Conservation (phyloP, 2,329 filamentous ascomycete genomes). For the Aspergillus carbonarius region DNA sequence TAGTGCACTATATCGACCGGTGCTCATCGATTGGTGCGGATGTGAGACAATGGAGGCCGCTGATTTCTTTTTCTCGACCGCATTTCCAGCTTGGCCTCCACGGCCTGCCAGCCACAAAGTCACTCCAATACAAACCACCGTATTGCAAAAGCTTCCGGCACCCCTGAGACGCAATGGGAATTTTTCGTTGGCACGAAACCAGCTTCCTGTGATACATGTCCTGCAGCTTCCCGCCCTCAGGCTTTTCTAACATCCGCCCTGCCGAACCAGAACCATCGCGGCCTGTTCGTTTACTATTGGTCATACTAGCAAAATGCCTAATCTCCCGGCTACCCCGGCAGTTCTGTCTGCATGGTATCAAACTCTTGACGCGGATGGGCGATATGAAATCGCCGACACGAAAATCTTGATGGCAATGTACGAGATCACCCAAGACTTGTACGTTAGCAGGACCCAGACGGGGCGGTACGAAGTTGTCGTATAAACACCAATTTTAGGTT, state of each 20-base stretch:
- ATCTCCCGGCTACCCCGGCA: conserved; percentile 25
- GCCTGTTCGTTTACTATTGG: conserved; percentile 23
- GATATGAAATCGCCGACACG: conserved; percentile 9
- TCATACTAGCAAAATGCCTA: conserved; percentile 13
- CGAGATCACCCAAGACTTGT: background rate
- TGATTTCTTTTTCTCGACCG: background rate
- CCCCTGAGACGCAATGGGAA: conserved; percentile 18
- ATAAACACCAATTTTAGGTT: conserved; percentile 7
- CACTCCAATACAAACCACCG: conserved; percentile 12
- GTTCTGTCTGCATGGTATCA: conserved; percentile 15
- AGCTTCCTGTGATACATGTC: conserved; percentile 29
- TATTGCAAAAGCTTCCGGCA: conserved; percentile 10
- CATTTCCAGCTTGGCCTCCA: background rate
- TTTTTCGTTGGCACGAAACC: conserved; percentile 26
- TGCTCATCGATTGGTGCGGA: background rate
- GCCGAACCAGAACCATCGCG: conserved; percentile 18
- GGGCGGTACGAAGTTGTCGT: conserved; percentile 13
- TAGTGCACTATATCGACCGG: background rate
- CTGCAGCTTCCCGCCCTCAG: conserved; percentile 37
- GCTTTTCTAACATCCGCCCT: conserved; percentile 29
- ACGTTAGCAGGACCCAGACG: background rate
- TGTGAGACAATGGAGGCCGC: background rate
- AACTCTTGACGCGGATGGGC: conserved; percentile 17
- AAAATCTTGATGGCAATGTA: background rate
- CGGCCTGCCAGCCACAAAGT: conserved; percentile 5